Percentiles rank a stretch among this genome's conserved stretches.
phyloP scores from a whole-genome alignment of 108 stramenopile species.

The Skeletonema costatum region DNA sequence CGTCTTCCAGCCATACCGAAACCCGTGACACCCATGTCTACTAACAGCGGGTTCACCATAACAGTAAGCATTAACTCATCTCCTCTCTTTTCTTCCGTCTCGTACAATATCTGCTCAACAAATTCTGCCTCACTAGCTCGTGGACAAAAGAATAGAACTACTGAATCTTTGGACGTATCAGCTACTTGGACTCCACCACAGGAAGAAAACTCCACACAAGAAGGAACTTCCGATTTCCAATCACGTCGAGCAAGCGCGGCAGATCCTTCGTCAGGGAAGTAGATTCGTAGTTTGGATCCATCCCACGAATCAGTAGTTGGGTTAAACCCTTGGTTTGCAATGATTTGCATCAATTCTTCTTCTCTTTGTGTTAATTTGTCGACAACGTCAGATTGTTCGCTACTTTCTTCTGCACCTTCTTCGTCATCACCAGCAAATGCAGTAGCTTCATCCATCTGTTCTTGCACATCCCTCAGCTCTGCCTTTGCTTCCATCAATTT shows the following conservation, averaged over 20 bases:
- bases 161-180: constrained; percentile 56
- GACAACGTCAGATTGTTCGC: background rate
- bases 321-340: constrained; percentile 57
- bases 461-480: constrained; percentile 53
- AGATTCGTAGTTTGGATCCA: constrained; percentile 73
- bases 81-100: constrained; percentile 48
- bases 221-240: constrained; percentile 75
- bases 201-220: constrained; percentile 72
- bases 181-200: constrained; percentile 71
- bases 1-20: constrained; percentile 94
- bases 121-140: constrained; percentile 75
- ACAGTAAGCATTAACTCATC: constrained; percentile 63
- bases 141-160: constrained; percentile 84
- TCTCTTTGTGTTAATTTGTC: constrained; percentile 22
- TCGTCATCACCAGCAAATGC: constrained; percentile 28
- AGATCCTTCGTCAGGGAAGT: constrained; percentile 94
- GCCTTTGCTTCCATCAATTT: constrained; percentile 59
- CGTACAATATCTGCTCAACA: constrained; percentile 62
- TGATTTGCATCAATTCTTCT: constrained; percentile 44
- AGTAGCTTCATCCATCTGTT: constrained; percentile 32
- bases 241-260: constrained; percentile 90
- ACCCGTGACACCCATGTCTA: constrained; percentile 95
- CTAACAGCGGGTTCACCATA: constrained; percentile 91
- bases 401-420: constrained; percentile 27
- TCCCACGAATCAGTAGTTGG: constrained; percentile 28